Base-by-base conservation (phyloP, 2,329 filamentous ascomycete genomes). In the Aspergillus quadricinctus region DNA sequence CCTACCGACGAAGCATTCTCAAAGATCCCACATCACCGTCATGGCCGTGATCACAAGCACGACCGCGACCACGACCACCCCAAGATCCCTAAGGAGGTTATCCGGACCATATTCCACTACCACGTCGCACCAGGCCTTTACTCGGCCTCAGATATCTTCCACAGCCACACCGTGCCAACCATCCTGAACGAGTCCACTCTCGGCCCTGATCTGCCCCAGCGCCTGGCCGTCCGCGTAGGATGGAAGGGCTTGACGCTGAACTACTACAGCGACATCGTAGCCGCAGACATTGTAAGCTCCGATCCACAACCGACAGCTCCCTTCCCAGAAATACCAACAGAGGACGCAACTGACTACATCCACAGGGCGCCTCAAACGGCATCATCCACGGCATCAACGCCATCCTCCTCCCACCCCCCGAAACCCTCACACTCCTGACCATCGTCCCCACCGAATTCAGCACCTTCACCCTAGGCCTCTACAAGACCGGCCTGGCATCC, bases 1-100 rank as follows among this genome's bases (percentile, higher is more conserved):
- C 92, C 92, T 0, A 85, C 83, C 1, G 85, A 96, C 70, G 77
- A 80, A 50, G 91, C 91, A 0, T 93, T 97, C 64, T 83, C 88
- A 57, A 83, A 82, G 74, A 80, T 85, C 52, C 61, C 56, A 21
- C 73, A 82, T 59, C 74, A 82, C 57, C 74, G 52, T 74, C 79
- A 51, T 19, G 31, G 49, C n/a, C 48, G 50, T 14, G 21, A 56
- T 19, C 50, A 53, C 10, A 23, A 53, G 17, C 28, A 52, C 25
- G 50, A 37, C 14, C 3, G 55, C n/a, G 17, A 55, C 9, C 11
- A 53, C 17, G 31, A 45, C 4, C 48, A 58, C 43, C 56, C 50
- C 60, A 85, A 90, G 75, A 87, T 86, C 4, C 81, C 82, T 55
- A 87, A 90, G 72, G 86, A 93, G 65, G 75, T 86, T 48, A 71